Evolutionary conservation across 1,139 yeast species (phyloP), one percentile per base, ranked within the genome.

Genomic region (Blastobotrys proliferans): DNA sequence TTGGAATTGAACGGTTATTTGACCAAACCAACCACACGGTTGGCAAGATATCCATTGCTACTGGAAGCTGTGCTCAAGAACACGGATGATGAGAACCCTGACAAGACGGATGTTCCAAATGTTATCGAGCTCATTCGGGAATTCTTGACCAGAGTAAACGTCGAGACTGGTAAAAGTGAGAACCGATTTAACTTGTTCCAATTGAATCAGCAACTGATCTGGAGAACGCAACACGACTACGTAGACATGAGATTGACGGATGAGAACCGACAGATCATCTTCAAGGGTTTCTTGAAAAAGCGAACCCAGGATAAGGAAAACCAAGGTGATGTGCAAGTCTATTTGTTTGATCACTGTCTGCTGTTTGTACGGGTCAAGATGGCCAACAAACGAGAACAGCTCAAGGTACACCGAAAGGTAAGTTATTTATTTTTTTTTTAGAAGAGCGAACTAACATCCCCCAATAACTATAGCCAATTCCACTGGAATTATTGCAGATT

Each of bases 1-100:
- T 83, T 92, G 53, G 97, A 94, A 63, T 79, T 92, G 48, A 85
- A 92, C 33, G 94, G 97, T 0, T 94, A 88, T 58, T 72, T 92
- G 55, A 87, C 96, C 9, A 94, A 92, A 58, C 97, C 97, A 43
- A 92, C 95, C 2, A 92, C 96, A 22, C 77, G 98, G 62, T 88
- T 97, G 21, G 97, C 97, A 9, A 74, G 97, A 54, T 92, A 94
- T 63, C 96, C 95, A 51, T 69, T 92, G 46, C 72, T 92, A 46
- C 72, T 92, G 24, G 83, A 80, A 44, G 94, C 94, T 31, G 85
- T 94, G 26, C 70, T 86, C 51, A 92, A 92, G 61, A 77, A 81
- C 51, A 87, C 97, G 0, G 77, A 74, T 42, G 83, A 83, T 11
- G 84, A 77, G 30, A 77, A 81, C 21, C 80, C 87, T 11, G 98